Conservation (phyloP, 176 grass and related monocot genomes). For the Oryza glumipatula region DNA sequence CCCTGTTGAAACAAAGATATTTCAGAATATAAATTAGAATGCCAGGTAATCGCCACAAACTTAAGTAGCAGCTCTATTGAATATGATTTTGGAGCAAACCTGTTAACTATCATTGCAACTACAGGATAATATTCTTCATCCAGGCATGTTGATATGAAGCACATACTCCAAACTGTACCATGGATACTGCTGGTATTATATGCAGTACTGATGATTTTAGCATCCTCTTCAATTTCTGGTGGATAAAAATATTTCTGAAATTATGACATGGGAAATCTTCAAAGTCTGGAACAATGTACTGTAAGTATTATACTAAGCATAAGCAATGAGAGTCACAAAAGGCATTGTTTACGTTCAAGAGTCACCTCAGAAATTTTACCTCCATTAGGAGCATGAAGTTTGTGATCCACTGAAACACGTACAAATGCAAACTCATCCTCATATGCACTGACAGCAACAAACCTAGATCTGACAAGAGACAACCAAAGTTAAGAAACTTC, state of each 20-base stretch:
- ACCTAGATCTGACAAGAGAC: constrained; percentile 63
- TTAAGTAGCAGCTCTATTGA: constrained; percentile 19
- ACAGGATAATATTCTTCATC: constrained; percentile 77
- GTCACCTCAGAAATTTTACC: constrained; percentile 71
- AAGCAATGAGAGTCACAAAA: constrained; percentile 31
- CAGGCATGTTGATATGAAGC: constrained; percentile 75
- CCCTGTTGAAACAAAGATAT: constrained; percentile 67
- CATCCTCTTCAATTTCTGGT: constrained; percentile 76
- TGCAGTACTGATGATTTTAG: constrained; percentile 44
- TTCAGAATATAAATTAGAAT: constrained; percentile 28
- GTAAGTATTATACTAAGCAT: constrained; percentile 71
- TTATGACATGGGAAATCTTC: constrained; percentile 91
- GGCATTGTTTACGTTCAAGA: constrained; percentile 47
- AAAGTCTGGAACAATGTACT: constrained; percentile 91
- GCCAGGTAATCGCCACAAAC: not conserved
- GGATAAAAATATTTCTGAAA: constrained; percentile 99
- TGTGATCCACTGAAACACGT: constrained; percentile 52
- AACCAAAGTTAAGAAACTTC: constrained; percentile 45
- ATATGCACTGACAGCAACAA: constrained; percentile 88
- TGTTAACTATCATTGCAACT: constrained; percentile 84
- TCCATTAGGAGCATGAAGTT: constrained; percentile 41
- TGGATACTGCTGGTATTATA: constrained; percentile 43
- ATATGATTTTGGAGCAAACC: constrained; percentile 49
- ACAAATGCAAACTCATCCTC: constrained; percentile 86
- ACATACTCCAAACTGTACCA: constrained; percentile 97